Evolutionary conservation across 768 basidiomycete genomes (phyloP), one percentile per base, ranked within the genome.

Genomic region (Amanita polypyramis): DNA sequence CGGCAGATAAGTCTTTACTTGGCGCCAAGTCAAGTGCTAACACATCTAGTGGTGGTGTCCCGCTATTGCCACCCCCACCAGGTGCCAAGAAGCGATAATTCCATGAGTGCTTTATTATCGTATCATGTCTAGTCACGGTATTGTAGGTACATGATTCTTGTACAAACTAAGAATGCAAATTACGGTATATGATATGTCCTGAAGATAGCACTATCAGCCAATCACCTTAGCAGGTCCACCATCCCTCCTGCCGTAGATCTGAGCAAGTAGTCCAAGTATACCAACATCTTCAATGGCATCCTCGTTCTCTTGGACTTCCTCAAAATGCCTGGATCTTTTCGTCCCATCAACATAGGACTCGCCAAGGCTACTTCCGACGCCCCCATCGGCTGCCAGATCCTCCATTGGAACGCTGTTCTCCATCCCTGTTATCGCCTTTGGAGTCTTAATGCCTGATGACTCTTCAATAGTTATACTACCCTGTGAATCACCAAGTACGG

Each of bases 51-150:
- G 52, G 52, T 8, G 56, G 57, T 20, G 60, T 88, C 39, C 85
- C 88, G 6, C 68, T 90, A n/a, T 65, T 91, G 30, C 88, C 89
- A 2, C 89, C 88, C n/a, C 88, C 88, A 5, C 88, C 88, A 7
- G 76, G 78, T 60, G 73, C 73, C 29, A 77, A 70, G 64, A 73
- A 63, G 55, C 70, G 70, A 38, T 63, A 47, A 30, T 29, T 29
- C 12, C 8, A 6, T 14, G 6, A 5, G 10, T 15, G 11, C 10
- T 27, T 21, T 14, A 27, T n/a, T 41, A 7, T 41, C 14, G 21
- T 15, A 25, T 2, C 1, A 8, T 29, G 40, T 9, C 21, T 23
- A 23, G 11, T 10, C 14, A 27, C 7, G 12, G 8, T n/a, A n/a
- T 41, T 27, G 40, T 10, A 8, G n/a, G 25, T n/a, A 58, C 64